Percentiles rank a stretch among this genome's conserved stretches.
Conservation (phyloP, 2,329 filamentous ascomycete genomes). For the Monosporascus ibericus region DNA sequence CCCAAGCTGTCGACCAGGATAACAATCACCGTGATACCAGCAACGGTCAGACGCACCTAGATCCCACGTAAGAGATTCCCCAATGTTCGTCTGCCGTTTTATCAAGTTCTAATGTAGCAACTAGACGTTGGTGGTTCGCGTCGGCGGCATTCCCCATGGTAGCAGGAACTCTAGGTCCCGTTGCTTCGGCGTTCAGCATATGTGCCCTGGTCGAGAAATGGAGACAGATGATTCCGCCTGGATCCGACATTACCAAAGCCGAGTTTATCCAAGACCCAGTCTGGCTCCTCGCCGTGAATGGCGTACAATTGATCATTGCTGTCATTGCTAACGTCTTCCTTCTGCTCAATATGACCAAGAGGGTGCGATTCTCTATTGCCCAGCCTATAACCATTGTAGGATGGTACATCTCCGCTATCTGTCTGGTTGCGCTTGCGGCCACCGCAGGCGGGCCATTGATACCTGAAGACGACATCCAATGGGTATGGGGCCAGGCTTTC, state of each 20-base stretch:
- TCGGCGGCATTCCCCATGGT: slow-evolving; percentile 68
- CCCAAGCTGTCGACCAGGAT: slow-evolving; percentile 23
- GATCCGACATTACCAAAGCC: slow-evolving; percentile 42
- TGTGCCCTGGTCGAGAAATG: slow-evolving; percentile 78
- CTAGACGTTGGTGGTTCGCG: slow-evolving; percentile 57
- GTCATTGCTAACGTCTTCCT: slow-evolving; percentile 75
- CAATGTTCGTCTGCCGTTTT: background rate
- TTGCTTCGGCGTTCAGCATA: slow-evolving; percentile 84
- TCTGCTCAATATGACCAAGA: slow-evolving; percentile 78
- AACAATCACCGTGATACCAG: slow-evolving; percentile 23
- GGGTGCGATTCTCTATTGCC: slow-evolving; percentile 73
- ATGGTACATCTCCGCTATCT: slow-evolving; percentile 64
- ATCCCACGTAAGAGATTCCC: slow-evolving; percentile 33
- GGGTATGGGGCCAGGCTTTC: slow-evolving; percentile 72
- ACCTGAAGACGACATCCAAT: slow-evolving; percentile 37
- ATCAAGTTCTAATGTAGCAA: background rate
- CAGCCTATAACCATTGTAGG: slow-evolving; percentile 77
- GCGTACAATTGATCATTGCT: slow-evolving; percentile 68
- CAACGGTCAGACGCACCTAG: slow-evolving; percentile 35
- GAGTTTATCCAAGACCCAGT: slow-evolving; percentile 57
- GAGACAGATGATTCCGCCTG: slow-evolving; percentile 53
- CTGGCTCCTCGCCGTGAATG: slow-evolving; percentile 74
- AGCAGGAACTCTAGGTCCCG: slow-evolving; percentile 76
- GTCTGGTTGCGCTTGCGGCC: slow-evolving; percentile 60
- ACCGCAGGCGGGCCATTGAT: slow-evolving; percentile 57